Percentiles rank a stretch among this genome's conserved stretches.
These are phyloP conservation scores for Abelmoschus esculentus DNA, from an alignment of 345 rosid genomes.

Conservation along the genomic window DNA sequence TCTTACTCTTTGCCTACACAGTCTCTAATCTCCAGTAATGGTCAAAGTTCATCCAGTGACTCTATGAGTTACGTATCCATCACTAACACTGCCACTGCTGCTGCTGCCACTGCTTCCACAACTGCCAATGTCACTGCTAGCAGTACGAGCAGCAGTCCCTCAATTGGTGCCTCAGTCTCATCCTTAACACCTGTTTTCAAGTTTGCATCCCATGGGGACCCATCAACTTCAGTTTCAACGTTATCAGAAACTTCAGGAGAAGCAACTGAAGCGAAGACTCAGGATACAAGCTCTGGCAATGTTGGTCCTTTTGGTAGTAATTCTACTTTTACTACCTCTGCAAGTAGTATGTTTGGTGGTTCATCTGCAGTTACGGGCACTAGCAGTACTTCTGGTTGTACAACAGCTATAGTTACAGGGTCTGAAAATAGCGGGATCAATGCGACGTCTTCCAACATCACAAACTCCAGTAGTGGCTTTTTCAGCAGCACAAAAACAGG, in stretches of 20 bases:
- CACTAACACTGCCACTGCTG: slow-evolving; percentile 4
- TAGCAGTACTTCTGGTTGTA: slow-evolving; percentile 22
- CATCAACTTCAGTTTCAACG: slow-evolving; percentile 29
- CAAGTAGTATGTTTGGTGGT: slow-evolving; percentile 16
- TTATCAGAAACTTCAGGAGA: slow-evolving; percentile 19
- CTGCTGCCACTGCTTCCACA: slow-evolving; percentile 16
- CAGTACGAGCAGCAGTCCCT: slow-evolving; percentile 13
- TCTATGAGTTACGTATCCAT: slow-evolving; percentile 13
- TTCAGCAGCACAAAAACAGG: slow-evolving; percentile 23
- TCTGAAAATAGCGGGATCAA: slow-evolving; percentile 22
- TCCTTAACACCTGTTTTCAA: slow-evolving; percentile 30
- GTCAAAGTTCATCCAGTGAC: slow-evolving; percentile 27
- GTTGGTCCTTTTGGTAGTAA: slow-evolving; percentile 31
- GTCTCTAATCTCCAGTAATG: slow-evolving; percentile 20
- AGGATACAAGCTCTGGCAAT: slow-evolving; percentile 27
- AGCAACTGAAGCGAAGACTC: slow-evolving; percentile 36
- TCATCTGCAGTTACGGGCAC: slow-evolving; percentile 18
- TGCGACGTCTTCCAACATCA: slow-evolving; percentile 27
- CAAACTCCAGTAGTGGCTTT: slow-evolving; percentile 25
- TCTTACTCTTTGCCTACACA: slow-evolving; percentile 22
- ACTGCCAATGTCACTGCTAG: background rate
- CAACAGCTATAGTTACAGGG: slow-evolving; percentile 22
- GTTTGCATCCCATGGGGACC: slow-evolving; percentile 32
- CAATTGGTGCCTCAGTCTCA: slow-evolving; percentile 27
- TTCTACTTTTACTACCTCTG: slow-evolving; percentile 28